Conservation (phyloP, 192 early-diverging fungal species). For the Rhizophagus sp. region DNA sequence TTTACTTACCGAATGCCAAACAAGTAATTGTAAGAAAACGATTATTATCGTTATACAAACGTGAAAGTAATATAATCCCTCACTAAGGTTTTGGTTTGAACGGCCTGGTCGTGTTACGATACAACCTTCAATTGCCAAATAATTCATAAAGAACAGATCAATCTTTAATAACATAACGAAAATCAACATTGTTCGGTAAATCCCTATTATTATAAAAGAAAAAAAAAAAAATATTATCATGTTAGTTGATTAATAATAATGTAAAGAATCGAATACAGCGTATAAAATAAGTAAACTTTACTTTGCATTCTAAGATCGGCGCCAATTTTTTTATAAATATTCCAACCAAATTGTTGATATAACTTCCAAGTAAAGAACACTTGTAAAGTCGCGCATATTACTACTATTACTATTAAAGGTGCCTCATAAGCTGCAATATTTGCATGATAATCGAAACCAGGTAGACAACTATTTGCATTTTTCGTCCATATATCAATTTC, state of each 20-base stretch:
- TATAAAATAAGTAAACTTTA: constrained; percentile 24
- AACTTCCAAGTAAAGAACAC: constrained; percentile 44
- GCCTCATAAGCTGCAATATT: neutral
- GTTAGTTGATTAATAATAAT: neutral
- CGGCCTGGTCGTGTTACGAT: constrained; percentile 39
- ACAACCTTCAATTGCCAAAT: constrained; percentile 68
- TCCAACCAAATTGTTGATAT: constrained; percentile 58
- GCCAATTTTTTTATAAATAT: constrained; percentile 64
- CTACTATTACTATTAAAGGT: constrained; percentile 11
- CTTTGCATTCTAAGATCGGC: constrained; percentile 60
- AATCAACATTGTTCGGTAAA: constrained; percentile 74
- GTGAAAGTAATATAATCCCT: constrained; percentile 3
- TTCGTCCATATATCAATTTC: constrained; percentile 21
- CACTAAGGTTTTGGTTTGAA: neutral
- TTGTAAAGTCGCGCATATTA: constrained; percentile 8
- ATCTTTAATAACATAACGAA: constrained; percentile 80
- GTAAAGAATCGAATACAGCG: neutral
- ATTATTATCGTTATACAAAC: constrained; percentile 6
- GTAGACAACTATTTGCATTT: neutral
- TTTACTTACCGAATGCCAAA: constrained; percentile 7
- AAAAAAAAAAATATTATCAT: neutral
- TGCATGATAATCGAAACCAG: neutral
- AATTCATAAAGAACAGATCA: constrained; percentile 83
- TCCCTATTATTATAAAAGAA: constrained; percentile 36
- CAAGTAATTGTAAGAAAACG: constrained; percentile 9